These are phyloP conservation scores for Petunia hybrid DNA, from an alignment of 305 asterid genomes.

Conservation along the genomic window DNA sequence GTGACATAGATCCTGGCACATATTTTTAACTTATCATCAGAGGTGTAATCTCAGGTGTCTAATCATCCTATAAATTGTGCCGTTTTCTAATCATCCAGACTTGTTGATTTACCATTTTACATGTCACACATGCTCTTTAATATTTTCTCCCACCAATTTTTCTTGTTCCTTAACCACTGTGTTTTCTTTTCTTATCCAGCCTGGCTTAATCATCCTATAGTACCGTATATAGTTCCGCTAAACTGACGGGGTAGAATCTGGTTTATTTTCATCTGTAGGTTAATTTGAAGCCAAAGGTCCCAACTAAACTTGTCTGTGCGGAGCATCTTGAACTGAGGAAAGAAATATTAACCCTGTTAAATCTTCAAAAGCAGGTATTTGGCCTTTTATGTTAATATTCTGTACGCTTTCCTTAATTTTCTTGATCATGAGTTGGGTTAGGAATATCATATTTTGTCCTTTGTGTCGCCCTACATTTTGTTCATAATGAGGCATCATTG, in stretches of 20 bases:
- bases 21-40: not conserved
- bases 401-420: constrained; percentile 13
- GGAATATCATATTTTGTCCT: not conserved
- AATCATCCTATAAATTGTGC: constrained; percentile 25
- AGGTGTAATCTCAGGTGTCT: constrained; percentile 16
- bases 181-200: not conserved
- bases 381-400: not conserved
- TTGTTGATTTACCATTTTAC: constrained; percentile 2
- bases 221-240: not conserved
- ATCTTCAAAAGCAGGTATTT: constrained; percentile 91
- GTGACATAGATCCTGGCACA: constrained; percentile 20
- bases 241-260: not conserved
- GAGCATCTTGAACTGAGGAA: constrained; percentile 98
- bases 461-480: constrained; percentile 7
- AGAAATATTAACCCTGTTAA: constrained; percentile 87
- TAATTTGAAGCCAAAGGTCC: constrained; percentile 95
- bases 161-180: not conserved
- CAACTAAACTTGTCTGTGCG: constrained; percentile 88
- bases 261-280: constrained; percentile 55
- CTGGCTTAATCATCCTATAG: not conserved
- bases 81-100: not conserved
- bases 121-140: constrained; percentile 12
- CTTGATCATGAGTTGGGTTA: not conserved
- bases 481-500: constrained; percentile 14
- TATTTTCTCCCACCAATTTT: constrained; percentile 12